phyloP scores from a whole-genome alignment of 2,329 filamentous ascomycete genomes.

The Fusarium metavorans region DNA sequence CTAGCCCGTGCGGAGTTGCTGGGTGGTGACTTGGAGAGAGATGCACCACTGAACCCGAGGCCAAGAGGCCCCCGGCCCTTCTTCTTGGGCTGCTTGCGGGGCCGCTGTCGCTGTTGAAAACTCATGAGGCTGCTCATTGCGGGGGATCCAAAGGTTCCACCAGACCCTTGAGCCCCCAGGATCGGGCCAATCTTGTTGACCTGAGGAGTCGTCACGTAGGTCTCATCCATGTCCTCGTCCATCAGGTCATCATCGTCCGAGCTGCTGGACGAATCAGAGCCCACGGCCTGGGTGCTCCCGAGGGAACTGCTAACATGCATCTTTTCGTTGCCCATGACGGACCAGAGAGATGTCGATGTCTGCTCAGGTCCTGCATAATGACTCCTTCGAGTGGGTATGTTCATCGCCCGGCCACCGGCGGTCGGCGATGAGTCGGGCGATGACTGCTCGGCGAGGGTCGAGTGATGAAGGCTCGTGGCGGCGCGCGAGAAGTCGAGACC shows the following conservation, averaged over 20 bases:
- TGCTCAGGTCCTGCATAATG: conserved; percentile 68
- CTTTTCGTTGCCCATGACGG: conserved; percentile 77
- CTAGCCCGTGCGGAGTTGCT: conserved; percentile 65
- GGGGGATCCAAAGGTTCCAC: conserved; percentile 75
- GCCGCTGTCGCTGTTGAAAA: conserved; percentile 81
- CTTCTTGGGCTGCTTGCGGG: conserved; percentile 75
- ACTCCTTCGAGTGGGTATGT: conserved; percentile 67
- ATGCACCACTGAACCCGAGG: conserved; percentile 62
- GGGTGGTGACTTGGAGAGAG: conserved; percentile 81
- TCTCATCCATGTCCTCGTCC: conserved; percentile 83
- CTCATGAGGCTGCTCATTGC: conserved; percentile 83
- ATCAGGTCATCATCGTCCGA: conserved; percentile 77
- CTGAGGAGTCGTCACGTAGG: conserved; percentile 86
- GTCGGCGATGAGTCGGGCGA: conserved; percentile 93
- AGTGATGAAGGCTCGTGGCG: conserved; percentile 94
- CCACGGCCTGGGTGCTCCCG: conserved; percentile 76
- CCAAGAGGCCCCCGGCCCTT: conserved; percentile 63
- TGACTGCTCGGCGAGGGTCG: conserved; percentile 87
- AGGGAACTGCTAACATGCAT: conserved; percentile 81
- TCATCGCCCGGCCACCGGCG: conserved; percentile 75
- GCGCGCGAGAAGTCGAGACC: conserved; percentile 94
- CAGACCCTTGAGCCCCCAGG: conserved; percentile 60
- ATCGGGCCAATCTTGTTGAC: conserved; percentile 69
- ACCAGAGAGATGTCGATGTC: conserved; percentile 79
- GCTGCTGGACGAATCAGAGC: conserved; percentile 81